Percentiles rank a stretch among this genome's conserved stretches.
phyloP scores from a whole-genome alignment of 2,329 filamentous ascomycete species.

The Ophiosphaerella korrae region DNA sequence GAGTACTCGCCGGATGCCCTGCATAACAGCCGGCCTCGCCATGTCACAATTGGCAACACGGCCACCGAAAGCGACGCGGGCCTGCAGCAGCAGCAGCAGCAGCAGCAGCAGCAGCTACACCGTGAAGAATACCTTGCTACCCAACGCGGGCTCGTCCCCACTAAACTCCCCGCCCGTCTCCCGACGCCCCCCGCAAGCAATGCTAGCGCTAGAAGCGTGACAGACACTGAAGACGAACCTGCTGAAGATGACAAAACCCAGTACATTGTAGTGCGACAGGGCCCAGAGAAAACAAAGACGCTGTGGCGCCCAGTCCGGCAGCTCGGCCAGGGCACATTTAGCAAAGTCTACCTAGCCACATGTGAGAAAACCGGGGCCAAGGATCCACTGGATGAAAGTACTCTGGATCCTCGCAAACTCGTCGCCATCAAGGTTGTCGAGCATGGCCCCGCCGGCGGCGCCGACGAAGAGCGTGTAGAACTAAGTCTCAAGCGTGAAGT shows the following conservation, averaged over 20 bases:
- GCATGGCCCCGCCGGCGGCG: conserved; percentile 90
- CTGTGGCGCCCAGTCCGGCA: conserved; percentile 79
- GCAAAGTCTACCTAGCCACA: conserved; percentile 88
- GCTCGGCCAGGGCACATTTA: conserved; percentile 93
- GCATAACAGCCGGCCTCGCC: conserved; percentile 68
- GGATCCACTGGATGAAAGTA: conserved; percentile 52
- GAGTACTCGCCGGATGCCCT: conserved; percentile 81
- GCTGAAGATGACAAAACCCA: conserved; percentile 50
- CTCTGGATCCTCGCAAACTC: conserved; percentile 73
- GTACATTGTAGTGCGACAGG: conserved; percentile 54
- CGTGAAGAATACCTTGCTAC: conserved; percentile 82
- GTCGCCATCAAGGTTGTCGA: conserved; percentile 96
- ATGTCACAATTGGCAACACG: conserved; percentile 67
- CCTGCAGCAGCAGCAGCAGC: conserved; percentile 56
- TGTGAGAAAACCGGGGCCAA: conserved; percentile 64
- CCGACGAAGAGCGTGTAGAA: conserved; percentile 90
- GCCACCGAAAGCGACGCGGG: conserved; percentile 54
- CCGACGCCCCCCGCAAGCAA: conserved; percentile 80
- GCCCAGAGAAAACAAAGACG: conserved; percentile 73
- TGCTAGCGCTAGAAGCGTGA: conserved; percentile 63
- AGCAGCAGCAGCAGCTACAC: conserved; percentile 63
- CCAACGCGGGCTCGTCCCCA: conserved; percentile 72
- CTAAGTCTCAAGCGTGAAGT: conserved; percentile 93
- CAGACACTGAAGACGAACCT: conserved; percentile 59
- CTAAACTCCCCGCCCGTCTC: conserved; percentile 49